A percentile compares a stretch with the other conserved stretches of the same genome.
Evolutionary conservation across 164 flowering plant genomes (phyloP).

Genomic region (Stephania yunnanensis): DNA sequence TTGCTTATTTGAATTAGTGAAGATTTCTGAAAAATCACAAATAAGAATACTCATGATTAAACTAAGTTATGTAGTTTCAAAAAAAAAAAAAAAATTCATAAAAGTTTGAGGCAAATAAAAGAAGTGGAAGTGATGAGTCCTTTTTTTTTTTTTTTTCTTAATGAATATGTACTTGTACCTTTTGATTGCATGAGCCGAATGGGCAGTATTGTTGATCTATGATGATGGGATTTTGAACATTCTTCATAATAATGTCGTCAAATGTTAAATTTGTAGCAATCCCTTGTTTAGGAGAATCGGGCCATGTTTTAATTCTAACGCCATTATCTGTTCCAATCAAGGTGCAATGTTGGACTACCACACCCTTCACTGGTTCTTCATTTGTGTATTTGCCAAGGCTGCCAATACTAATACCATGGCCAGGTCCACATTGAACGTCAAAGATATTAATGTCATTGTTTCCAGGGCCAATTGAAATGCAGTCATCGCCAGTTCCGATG

Average conservation of each 20-base stretch:
- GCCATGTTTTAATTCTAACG: slow-evolving; percentile 50
- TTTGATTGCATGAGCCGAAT: slow-evolving; percentile 1
- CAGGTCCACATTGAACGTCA: slow-evolving; percentile 40
- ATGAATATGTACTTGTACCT: neutral
- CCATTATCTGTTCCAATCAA: slow-evolving; percentile 46
- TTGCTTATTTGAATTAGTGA: slow-evolving; percentile 23
- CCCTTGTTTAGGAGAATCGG: slow-evolving; percentile 16
- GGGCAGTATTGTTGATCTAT: slow-evolving; percentile 61
- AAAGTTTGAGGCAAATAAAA: neutral
- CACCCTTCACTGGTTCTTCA: slow-evolving; percentile 38
- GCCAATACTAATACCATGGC: slow-evolving; percentile 59
- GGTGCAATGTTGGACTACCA: slow-evolving; percentile 38
- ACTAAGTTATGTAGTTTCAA: no score
- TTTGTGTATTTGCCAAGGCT: slow-evolving; percentile 50
- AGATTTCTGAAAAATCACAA: slow-evolving; percentile 11
- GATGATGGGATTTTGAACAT: slow-evolving; percentile 54
- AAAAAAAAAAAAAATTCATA: no score
- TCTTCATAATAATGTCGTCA: slow-evolving; percentile 36
- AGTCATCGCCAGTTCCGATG: slow-evolving; percentile 32
- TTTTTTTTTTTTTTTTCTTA: neutral
- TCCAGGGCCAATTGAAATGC: slow-evolving; percentile 38
- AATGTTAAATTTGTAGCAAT: slow-evolving; percentile 31
- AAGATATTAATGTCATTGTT: slow-evolving; percentile 16
- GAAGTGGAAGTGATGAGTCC: neutral
- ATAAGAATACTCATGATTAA: neutral